Evolutionary conservation across 192 early-diverging fungal species (phyloP).

Genomic region (Chytriomyces sp.): DNA sequence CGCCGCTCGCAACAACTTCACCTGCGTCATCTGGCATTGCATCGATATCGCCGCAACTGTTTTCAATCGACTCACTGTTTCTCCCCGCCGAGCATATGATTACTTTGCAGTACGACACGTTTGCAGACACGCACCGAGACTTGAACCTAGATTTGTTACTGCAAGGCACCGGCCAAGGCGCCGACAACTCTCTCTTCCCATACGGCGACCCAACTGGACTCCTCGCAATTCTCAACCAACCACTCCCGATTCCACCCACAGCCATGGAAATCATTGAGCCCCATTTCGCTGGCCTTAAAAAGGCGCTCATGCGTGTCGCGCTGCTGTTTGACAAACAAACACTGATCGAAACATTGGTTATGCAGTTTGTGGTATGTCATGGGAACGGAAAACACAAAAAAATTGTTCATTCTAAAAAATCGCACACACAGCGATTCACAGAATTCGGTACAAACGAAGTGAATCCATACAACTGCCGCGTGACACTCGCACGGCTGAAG

Average conservation of each 20-base stretch:
- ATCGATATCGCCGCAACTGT: neutral
- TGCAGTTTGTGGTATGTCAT: neutral
- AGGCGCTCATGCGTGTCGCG: neutral
- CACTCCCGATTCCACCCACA: neutral
- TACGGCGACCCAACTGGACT: neutral
- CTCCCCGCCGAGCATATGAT: neutral
- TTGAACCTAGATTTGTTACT: neutral
- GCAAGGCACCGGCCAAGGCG: no score
- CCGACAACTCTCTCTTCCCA: neutral
- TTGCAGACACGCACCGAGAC: neutral
- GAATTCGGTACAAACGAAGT: neutral
- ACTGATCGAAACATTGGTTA: neutral
- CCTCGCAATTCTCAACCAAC: neutral
- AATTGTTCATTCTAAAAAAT: neutral
- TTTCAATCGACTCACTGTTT: neutral
- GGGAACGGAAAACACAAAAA: neutral
- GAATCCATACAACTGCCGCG: conserved; percentile 1
- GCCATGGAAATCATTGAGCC: neutral
- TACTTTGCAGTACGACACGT: neutral
- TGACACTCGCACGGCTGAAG: neutral
- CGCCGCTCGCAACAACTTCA: no score
- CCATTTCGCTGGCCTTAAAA: neutral
- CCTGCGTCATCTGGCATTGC: no score
- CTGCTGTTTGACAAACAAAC: neutral
- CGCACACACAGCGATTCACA: neutral